These are phyloP conservation scores for Pseudogymnoascus destructans DNA, from an alignment of 2,329 filamentous ascomycete species.

Conservation along the genomic window DNA sequence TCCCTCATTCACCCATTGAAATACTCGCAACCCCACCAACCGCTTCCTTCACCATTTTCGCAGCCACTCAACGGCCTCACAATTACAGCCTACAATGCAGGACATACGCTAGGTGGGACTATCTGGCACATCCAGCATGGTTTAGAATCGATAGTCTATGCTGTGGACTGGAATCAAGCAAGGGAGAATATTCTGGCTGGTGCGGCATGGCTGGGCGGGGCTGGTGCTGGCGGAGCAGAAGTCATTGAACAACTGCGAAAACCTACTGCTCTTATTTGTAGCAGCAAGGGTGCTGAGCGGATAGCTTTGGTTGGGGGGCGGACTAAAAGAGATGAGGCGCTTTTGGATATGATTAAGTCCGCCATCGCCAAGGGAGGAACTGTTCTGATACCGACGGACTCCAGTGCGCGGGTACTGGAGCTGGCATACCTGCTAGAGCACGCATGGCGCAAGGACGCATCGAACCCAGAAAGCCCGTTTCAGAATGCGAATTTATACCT, in stretches of 20 bases:
- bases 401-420: constrained; percentile 86
- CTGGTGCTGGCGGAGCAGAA: constrained; percentile 67
- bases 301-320: constrained; percentile 58
- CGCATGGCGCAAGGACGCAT: constrained; percentile 62
- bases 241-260: constrained; percentile 89
- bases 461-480: constrained; percentile 38
- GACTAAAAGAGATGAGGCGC: constrained; percentile 69
- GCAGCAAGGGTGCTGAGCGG: constrained; percentile 65
- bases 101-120: constrained; percentile 88
- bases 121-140: constrained; percentile 99
- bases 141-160: constrained; percentile 92
- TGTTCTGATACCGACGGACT: constrained; percentile 87
- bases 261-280: constrained; percentile 87
- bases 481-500: constrained; percentile 56
- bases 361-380: constrained; percentile 75
- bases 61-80: constrained; percentile 82
- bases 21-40: constrained; percentile 92
- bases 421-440: constrained; percentile 86
- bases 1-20: constrained; percentile 82
- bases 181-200: constrained; percentile 88
- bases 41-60: constrained; percentile 73
- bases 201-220: constrained; percentile 82
- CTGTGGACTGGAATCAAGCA: constrained; percentile 97
- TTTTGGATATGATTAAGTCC: constrained; percentile 69
- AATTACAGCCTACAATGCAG: constrained; percentile 92